Evolutionary conservation across 2,329 filamentous ascomycete species (phyloP).

Genomic region (Exophiala oligosperma): DNA sequence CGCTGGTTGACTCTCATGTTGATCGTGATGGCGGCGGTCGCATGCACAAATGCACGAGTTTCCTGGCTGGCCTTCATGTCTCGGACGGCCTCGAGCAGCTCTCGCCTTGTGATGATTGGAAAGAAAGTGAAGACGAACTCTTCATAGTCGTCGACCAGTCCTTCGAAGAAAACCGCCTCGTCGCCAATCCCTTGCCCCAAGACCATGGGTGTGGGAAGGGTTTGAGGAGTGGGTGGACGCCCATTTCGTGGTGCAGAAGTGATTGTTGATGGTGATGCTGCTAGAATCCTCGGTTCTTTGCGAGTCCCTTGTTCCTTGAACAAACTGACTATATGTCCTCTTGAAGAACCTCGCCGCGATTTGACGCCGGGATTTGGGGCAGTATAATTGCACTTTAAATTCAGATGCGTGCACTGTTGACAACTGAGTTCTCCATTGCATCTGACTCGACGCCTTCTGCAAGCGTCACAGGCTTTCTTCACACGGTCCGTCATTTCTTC

Average conservation of each 20-base stretch:
- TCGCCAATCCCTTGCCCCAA: no score
- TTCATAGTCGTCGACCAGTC: slow-evolving; percentile 47
- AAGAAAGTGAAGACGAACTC: slow-evolving; percentile 49
- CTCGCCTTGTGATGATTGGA: slow-evolving; percentile 45
- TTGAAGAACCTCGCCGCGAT: slow-evolving; percentile 39
- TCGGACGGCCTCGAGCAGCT: slow-evolving; percentile 32
- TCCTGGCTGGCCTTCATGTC: slow-evolving; percentile 42
- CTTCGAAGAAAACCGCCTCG: slow-evolving; percentile 33
- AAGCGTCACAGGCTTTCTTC: slow-evolving; percentile 46
- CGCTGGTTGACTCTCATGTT: slow-evolving; percentile 39
- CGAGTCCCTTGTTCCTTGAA: background rate
- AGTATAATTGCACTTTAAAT: slow-evolving; percentile 48
- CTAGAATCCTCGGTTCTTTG: background rate
- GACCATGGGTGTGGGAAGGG: no score
- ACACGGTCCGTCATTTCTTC: background rate
- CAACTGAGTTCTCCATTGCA: slow-evolving; percentile 50
- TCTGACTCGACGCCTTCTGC: slow-evolving; percentile 48
- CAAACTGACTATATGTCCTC: slow-evolving; percentile 39
- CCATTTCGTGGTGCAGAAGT: background rate
- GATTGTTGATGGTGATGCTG: slow-evolving; percentile 39
- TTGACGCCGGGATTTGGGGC: slow-evolving; percentile 30
- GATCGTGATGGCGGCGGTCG: slow-evolving; percentile 48
- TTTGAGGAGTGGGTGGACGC: slow-evolving; percentile 4
- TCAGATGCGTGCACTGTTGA: slow-evolving; percentile 44
- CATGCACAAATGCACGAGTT: slow-evolving; percentile 44